Conservation (phyloP, 1,139 yeast genomes). For the Suhomyces taliae region DNA sequence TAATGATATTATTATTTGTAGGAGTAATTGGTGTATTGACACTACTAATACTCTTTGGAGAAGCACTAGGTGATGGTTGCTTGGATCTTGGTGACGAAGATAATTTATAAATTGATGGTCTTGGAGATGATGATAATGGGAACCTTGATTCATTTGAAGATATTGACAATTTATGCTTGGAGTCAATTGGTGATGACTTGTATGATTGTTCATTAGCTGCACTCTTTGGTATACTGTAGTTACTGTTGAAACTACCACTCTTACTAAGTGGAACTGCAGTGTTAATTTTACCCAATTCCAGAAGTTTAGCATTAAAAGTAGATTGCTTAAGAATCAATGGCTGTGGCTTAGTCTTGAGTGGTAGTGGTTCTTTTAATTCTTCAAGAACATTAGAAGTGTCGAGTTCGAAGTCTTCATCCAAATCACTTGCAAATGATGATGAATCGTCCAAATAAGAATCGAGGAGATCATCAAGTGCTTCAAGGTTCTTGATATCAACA, state of each 20-base stretch:
- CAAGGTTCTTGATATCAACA: slow-evolving; percentile 22
- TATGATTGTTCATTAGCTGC: not conserved
- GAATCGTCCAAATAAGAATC: slow-evolving; percentile 48
- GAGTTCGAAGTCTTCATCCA: slow-evolving; percentile 19
- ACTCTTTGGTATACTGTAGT: not conserved
- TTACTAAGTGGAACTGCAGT: not conserved
- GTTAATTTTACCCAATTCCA: slow-evolving; percentile 1
- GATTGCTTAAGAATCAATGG: slow-evolving; percentile 7
- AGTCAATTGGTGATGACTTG: not conserved
- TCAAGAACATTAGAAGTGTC: slow-evolving; percentile 10
- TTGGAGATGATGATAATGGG: slow-evolving; percentile 1
- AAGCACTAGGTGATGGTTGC: not conserved
- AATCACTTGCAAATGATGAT: slow-evolving; percentile 31
- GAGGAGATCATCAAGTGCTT: slow-evolving; percentile 45
- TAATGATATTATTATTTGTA: slow-evolving; percentile 24
- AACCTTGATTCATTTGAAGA: not conserved
- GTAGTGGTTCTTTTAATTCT: not conserved
- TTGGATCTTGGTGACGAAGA: slow-evolving; percentile 1
- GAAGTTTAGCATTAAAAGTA: slow-evolving; percentile 2
- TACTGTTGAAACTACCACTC: slow-evolving; percentile 1
- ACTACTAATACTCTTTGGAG: slow-evolving; percentile 12
- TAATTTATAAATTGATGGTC: not conserved
- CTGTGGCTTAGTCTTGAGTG: slow-evolving; percentile 4
- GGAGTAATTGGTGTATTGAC: slow-evolving; percentile 19
- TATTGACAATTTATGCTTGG: no score